phyloP scores from a whole-genome alignment of 73 alveolate genomes.

The Symbiodinium natans region DNA sequence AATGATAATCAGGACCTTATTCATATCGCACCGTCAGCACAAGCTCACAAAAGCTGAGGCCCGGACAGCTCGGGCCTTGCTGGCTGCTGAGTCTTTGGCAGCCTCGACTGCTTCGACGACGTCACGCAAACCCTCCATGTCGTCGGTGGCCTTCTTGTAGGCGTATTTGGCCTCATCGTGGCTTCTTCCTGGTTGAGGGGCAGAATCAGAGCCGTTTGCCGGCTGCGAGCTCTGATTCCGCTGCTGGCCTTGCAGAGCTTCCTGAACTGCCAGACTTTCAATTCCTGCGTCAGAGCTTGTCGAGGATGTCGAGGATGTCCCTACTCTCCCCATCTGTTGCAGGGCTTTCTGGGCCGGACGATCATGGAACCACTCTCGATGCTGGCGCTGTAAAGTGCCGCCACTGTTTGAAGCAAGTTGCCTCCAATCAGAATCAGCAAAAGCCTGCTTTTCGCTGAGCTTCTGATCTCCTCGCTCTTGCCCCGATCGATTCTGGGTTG shows the following conservation, averaged over 20 bases:
- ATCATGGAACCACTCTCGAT: too few relatives aligned
- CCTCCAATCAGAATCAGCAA: not conserved
- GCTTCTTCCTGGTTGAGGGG: not conserved
- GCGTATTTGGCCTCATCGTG: conserved; percentile 53
- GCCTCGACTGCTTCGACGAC: not conserved
- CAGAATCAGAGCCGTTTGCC: not conserved
- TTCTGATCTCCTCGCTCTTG: too few relatives aligned
- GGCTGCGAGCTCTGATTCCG: not conserved
- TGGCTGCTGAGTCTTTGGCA: conserved; percentile 33
- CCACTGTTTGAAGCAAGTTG: too few relatives aligned
- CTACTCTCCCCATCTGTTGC: too few relatives aligned
- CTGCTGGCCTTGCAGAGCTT: not conserved
- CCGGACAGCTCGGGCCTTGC: conserved; percentile 20
- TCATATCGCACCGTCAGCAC: not conserved
- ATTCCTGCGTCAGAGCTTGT: too few relatives aligned
- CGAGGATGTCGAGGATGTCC: not conserved
- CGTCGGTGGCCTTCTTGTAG: conserved; percentile 37
- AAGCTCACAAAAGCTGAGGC: not conserved
- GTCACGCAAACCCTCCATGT: conserved; percentile 21
- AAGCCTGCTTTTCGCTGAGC: not conserved
- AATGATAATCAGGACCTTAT: not conserved
- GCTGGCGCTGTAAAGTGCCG: too few relatives aligned
- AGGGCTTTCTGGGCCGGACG: too few relatives aligned
- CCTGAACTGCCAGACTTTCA: too few relatives aligned
- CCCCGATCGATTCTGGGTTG: too few relatives aligned